Percentiles rank a stretch among this genome's conserved stretches.
Conservation (phyloP, 805 yeast species). For the Yamadazyma nakazawae region DNA sequence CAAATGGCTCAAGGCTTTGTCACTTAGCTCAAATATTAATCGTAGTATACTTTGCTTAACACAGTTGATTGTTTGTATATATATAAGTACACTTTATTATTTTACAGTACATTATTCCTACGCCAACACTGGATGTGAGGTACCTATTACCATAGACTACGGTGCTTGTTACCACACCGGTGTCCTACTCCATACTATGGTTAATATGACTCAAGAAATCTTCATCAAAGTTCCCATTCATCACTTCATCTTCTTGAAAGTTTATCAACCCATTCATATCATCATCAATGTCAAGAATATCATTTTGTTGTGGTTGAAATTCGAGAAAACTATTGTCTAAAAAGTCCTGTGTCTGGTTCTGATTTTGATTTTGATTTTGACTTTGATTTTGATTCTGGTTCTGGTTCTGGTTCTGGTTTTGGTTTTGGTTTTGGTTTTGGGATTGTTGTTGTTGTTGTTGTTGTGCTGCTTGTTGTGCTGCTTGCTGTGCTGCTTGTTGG, state of each 20-base stretch:
- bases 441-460: not conserved
- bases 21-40: no score
- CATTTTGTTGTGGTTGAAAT: slow-evolving; percentile 8
- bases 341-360: slow-evolving; percentile 2
- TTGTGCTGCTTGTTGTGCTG: not conserved
- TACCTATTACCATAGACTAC: no score
- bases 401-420: not conserved
- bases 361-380: not conserved
- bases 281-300: slow-evolving; percentile 14
- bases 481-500: not conserved
- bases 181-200: slow-evolving; percentile 21
- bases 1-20: no score
- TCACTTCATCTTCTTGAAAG: slow-evolving; percentile 29
- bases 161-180: not conserved
- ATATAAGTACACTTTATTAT: no score
- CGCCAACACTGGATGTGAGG: no score
- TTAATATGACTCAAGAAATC: slow-evolving; percentile 31
- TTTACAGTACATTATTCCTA: no score
- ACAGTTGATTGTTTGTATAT: no score
- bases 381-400: not conserved
- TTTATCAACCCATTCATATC: slow-evolving; percentile 35
- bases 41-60: no score
- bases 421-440: not conserved
- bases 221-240: slow-evolving; percentile 27
- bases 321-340: slow-evolving; percentile 10